Conservation (phyloP, 768 basidiomycete genomes). For the Xerocomus brunneocitrinus region DNA sequence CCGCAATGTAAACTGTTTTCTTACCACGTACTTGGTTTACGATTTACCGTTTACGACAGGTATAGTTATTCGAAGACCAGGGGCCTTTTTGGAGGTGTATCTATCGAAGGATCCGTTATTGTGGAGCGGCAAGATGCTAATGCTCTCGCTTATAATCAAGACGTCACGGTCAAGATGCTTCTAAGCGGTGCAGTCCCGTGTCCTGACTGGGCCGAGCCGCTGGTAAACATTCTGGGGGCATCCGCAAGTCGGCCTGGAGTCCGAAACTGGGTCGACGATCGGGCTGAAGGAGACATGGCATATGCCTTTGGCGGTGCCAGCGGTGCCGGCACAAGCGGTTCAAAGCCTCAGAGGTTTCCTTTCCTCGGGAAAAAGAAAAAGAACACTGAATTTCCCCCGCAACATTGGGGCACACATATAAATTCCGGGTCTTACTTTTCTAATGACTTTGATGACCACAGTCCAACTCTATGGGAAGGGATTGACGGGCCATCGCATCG, state of each 20-base stretch:
- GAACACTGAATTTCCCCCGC: slow-evolving; percentile 53
- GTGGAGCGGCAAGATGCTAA: slow-evolving; percentile 95
- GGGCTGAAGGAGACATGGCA: slow-evolving; percentile 32
- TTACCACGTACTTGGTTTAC: neutral
- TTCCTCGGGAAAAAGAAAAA: slow-evolving; percentile 44
- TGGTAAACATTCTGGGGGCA: slow-evolving; percentile 70
- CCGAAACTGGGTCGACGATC: slow-evolving; percentile 63
- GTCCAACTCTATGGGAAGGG: slow-evolving; percentile 28
- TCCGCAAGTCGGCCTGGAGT: slow-evolving; percentile 68
- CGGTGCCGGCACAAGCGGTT: slow-evolving; percentile 24
- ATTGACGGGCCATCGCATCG: slow-evolving; percentile 15
- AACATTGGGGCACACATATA: slow-evolving; percentile 52
- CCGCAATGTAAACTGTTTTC: slow-evolving; percentile 67
- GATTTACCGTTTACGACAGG: slow-evolving; percentile 36
- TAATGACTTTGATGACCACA: slow-evolving; percentile 17
- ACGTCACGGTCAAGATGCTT: slow-evolving; percentile 74
- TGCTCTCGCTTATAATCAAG: slow-evolving; percentile 66
- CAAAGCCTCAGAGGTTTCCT: slow-evolving; percentile 32
- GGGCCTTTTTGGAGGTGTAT: slow-evolving; percentile 91
- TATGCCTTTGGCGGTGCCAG: slow-evolving; percentile 50
- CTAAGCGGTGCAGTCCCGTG: slow-evolving; percentile 71
- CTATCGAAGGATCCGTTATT: slow-evolving; percentile 85
- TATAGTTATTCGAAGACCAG: slow-evolving; percentile 90
- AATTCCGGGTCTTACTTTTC: slow-evolving; percentile 56
- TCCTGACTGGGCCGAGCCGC: slow-evolving; percentile 72